A percentile compares a stretch with the other conserved stretches of the same genome.
Evolutionary conservation across 495 filamentous ascomycete species (phyloP).

Genomic region (Barbatosphaeria neglecta): DNA sequence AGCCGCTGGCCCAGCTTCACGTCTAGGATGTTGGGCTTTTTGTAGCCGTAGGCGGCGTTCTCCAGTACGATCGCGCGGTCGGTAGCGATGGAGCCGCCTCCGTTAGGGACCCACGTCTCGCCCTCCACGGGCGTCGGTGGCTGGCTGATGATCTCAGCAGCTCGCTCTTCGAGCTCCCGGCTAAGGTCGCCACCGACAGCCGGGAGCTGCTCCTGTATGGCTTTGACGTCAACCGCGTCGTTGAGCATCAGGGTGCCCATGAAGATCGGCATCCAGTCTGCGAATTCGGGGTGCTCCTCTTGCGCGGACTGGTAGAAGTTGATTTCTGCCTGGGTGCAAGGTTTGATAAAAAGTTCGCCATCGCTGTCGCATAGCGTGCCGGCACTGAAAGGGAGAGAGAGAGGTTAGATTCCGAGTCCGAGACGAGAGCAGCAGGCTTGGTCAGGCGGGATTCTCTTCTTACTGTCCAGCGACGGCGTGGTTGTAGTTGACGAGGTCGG

Average conservation of each 20-base stretch:
- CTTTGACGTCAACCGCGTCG: conserved; percentile 28
- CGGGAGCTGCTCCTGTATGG: conserved; percentile 41
- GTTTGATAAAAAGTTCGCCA: conserved; percentile 86
- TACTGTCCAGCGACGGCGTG: conserved; percentile 91
- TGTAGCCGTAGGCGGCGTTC: conserved; percentile 74
- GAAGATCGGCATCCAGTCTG: conserved; percentile 71
- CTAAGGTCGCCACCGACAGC: conserved; percentile 27
- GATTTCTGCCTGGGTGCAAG: conserved; percentile 77
- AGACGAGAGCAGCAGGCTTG: background rate
- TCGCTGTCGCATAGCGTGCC: conserved; percentile 79
- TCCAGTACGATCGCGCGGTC: conserved; percentile 74
- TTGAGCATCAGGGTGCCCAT: conserved; percentile 61
- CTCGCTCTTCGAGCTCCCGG: conserved; percentile 27
- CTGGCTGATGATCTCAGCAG: conserved; percentile 15
- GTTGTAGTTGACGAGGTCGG: conserved; percentile 58
- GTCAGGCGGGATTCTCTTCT: conserved; percentile 26
- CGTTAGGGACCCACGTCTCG: conserved; percentile 24
- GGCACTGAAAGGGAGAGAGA: conserved; percentile 45
- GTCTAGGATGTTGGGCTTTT: conserved; percentile 84
- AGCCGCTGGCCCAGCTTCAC: conserved; percentile 79
- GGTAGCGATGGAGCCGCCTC: conserved; percentile 50
- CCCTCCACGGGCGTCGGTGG: conserved; percentile 14
- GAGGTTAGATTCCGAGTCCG: conserved; percentile 4
- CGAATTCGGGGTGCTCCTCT: conserved; percentile 53
- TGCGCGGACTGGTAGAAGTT: conserved; percentile 78